phyloP scores from a whole-genome alignment of 164 flowering plant genomes.

The Magnolia officinalis region DNA sequence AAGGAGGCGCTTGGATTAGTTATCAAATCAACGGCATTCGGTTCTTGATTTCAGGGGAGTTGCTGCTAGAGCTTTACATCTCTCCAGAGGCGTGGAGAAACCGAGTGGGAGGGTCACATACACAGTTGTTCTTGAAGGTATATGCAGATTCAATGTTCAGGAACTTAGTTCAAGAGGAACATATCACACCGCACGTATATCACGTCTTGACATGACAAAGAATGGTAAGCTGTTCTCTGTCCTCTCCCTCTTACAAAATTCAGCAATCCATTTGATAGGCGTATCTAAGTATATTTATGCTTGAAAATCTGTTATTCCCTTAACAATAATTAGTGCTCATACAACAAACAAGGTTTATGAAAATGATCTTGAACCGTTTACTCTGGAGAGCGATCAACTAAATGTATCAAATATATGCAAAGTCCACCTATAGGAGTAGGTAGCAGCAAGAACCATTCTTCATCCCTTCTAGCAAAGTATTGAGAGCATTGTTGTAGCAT shows the following conservation, averaged over 20 bases:
- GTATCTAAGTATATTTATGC: not conserved
- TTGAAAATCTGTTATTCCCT: too few relatives aligned
- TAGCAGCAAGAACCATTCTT: too few relatives aligned
- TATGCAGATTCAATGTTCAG: slow-evolving; percentile 92
- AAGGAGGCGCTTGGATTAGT: not conserved
- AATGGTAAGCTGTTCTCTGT: slow-evolving; percentile 44
- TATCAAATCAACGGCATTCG: slow-evolving; percentile 2
- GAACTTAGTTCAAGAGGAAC: slow-evolving; percentile 91
- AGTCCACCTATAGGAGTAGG: too few relatives aligned
- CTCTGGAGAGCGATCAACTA: too few relatives aligned
- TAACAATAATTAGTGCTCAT: too few relatives aligned
- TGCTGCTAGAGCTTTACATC: slow-evolving; percentile 96
- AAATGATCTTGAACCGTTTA: too few relatives aligned
- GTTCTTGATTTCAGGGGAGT: slow-evolving; percentile 64
- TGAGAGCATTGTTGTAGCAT: too few relatives aligned
- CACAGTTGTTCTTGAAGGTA: slow-evolving; percentile 91
- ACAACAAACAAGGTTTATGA: too few relatives aligned
- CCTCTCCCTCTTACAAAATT: not conserved
- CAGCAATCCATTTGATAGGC: not conserved
- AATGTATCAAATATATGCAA: too few relatives aligned
- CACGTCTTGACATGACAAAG: slow-evolving; percentile 84
- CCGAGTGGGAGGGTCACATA: slow-evolving; percentile 99
- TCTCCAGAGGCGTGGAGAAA: slow-evolving; percentile 97
- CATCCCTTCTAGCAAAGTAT: too few relatives aligned
- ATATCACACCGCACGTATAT: slow-evolving; percentile 76